Conservation (phyloP, 176 grass and related monocot species). For the Pontederia paniculata region DNA sequence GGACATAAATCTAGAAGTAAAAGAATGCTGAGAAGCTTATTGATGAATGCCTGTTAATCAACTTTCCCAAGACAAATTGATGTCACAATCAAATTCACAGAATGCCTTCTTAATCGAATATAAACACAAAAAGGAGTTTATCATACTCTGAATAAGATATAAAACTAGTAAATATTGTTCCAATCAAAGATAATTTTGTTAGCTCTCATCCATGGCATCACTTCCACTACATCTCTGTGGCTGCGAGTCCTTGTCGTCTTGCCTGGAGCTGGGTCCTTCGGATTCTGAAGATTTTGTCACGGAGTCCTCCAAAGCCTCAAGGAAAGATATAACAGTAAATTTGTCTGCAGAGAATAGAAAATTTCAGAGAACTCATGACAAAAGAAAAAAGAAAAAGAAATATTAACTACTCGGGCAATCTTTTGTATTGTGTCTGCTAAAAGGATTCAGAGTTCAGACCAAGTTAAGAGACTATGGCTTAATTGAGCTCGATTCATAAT, state of each 20-base stretch:
- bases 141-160: too few relatives aligned
- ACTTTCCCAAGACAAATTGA: too few relatives aligned
- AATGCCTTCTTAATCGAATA: too few relatives aligned
- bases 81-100: too few relatives aligned
- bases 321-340: slow-evolving; percentile 77
- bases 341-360: slow-evolving; percentile 45
- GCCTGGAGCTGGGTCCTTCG: slow-evolving; percentile 1
- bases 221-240: slow-evolving; percentile 25
- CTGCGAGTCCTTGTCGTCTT: slow-evolving; percentile 10
- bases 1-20: too few relatives aligned
- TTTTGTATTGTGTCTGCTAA: not conserved
- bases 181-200: slow-evolving; percentile 1
- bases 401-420: not conserved
- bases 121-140: too few relatives aligned
- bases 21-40: too few relatives aligned
- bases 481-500: too few relatives aligned
- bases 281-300: slow-evolving; percentile 30
- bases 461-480: too few relatives aligned
- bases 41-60: too few relatives aligned
- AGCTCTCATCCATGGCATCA: slow-evolving; percentile 82
- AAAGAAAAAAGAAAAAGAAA: not conserved
- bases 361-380: not conserved
- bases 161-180: too few relatives aligned
- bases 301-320: slow-evolving; percentile 84
- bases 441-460: too few relatives aligned